phyloP scores from a whole-genome alignment of 1,284 basidiomycete genomes.

The Hemileia vastatrix region DNA sequence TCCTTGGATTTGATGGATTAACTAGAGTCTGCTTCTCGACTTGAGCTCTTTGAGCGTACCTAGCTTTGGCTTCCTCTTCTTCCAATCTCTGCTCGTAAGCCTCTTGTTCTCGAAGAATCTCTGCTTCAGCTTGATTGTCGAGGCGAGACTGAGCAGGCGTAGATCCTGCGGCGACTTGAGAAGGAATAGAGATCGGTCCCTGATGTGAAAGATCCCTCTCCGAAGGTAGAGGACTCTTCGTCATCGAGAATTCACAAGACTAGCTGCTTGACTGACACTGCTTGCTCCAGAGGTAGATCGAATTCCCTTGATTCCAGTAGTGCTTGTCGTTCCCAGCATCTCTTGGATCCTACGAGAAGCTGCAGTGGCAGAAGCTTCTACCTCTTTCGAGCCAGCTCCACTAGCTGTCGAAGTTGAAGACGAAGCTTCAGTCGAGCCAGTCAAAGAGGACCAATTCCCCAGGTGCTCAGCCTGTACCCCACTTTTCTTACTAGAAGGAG shows the following conservation, averaged over 20 bases:
- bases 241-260: conserved; percentile 20
- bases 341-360: conserved; percentile 34
- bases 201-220: conserved; percentile 28
- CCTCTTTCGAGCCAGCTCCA: not conserved
- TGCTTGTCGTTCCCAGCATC: conserved; percentile 26
- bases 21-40: conserved; percentile 39
- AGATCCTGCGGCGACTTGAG: conserved; percentile 25
- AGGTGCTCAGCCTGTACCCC: not conserved
- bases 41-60: conserved; percentile 35
- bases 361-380: conserved; percentile 23
- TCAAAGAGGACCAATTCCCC: not conserved
- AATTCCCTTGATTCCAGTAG: too few relatives aligned
- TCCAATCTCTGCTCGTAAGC: conserved; percentile 34
- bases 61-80: conserved; percentile 33
- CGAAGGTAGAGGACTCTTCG: conserved; percentile 27
- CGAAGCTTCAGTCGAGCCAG: not conserved
- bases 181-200: conserved; percentile 33
- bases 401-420: not conserved
- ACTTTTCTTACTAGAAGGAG: not conserved
- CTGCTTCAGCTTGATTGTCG: conserved; percentile 29
- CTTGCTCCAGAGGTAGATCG: conserved; percentile 6
- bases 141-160: conserved; percentile 14
- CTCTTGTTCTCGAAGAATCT: conserved; percentile 32
- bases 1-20: conserved; percentile 40
- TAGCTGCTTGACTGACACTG: conserved; percentile 20